Evolutionary conservation across 2,329 filamentous ascomycete genomes (phyloP).

Genomic region (Fusarium sp.): DNA sequence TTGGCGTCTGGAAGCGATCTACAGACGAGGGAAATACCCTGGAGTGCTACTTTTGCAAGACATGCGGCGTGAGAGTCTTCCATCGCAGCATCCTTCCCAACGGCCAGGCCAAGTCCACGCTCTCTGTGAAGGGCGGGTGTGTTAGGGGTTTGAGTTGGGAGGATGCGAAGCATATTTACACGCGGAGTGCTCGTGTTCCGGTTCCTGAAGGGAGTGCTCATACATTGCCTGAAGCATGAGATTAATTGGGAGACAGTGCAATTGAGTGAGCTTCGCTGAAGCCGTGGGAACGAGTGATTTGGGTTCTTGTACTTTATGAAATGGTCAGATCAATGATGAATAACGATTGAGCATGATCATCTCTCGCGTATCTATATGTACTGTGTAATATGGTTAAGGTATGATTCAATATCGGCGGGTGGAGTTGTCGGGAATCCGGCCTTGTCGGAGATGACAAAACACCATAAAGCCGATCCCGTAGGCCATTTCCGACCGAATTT

Average conservation of each 20-base stretch:
- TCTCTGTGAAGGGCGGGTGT: constrained; percentile 61
- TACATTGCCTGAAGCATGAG: constrained; percentile 23
- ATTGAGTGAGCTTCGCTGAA: not conserved
- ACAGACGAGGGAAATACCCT: constrained; percentile 55
- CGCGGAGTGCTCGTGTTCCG: constrained; percentile 56
- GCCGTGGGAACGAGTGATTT: not conserved
- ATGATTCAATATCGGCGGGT: not conserved
- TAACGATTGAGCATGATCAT: not conserved
- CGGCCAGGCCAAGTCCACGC: constrained; percentile 50
- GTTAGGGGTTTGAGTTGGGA: constrained; percentile 56
- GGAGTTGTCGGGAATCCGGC: constrained; percentile 24
- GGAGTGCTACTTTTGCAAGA: constrained; percentile 57
- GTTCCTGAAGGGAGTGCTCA: constrained; percentile 53
- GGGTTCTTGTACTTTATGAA: not conserved
- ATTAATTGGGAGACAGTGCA: not conserved
- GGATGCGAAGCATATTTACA: constrained; percentile 58
- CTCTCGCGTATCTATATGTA: not conserved
- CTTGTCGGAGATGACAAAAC: constrained; percentile 16
- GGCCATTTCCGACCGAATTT: constrained; percentile 25
- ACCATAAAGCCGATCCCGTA: constrained; percentile 33
- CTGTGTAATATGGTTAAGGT: too few species aligned
- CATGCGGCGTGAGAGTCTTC: constrained; percentile 59
- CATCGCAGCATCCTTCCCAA: constrained; percentile 55
- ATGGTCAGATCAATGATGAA: not conserved
- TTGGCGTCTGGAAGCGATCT: constrained; percentile 53